Base-by-base conservation (phyloP, 768 basidiomycete species). In the Boletus rex-veris region DNA sequence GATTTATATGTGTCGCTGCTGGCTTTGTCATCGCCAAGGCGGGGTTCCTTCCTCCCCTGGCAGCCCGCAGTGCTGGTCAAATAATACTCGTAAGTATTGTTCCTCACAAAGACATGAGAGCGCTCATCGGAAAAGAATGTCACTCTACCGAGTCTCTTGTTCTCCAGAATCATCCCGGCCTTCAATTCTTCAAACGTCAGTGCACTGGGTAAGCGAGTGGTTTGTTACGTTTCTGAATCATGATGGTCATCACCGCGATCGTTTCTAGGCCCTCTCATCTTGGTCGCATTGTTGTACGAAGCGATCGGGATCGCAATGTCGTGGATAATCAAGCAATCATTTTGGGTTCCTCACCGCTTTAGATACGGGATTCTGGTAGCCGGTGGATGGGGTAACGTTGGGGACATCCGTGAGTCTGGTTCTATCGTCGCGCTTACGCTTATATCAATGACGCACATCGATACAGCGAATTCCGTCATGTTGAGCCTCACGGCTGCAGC, bases 321-420 rank as follows among this genome's bases (percentile, higher is more conserved):
- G 0, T 83, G 76, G 73, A 44, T 79, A n/a, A 69, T 82, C 49
- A 80, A 79, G 45, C 78, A 80, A 56, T 59, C 86, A 46, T 89
- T 86, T 61, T 90, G 87, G 82, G 86, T 90, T 3, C 89, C 89
- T 1, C 84, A 88, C 62, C 77, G 85, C 26, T 90, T 90, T 63
- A 74, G 88, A 44, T 81, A 83, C 60, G 90, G 88, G 0, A 75
- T 90, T 21, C 61, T 90, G 0, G 80, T 81, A 4, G 86, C 87
- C 0, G 88, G 86, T 37, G 81, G 78, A 4, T 90, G 82, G 81
- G 78, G 75, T 9, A 90, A 89, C 59, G 78, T 78, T 41, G 86
- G 83, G 9, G 88, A 88, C 62, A 79, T 90, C 31, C 84, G 86
- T 88, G 61, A 64, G 83, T 55, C 8, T 8, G 3, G 3, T 11